Base-by-base conservation (phyloP, 2,329 filamentous ascomycete genomes). In the Gnomoniopsis smithogilvyi region DNA sequence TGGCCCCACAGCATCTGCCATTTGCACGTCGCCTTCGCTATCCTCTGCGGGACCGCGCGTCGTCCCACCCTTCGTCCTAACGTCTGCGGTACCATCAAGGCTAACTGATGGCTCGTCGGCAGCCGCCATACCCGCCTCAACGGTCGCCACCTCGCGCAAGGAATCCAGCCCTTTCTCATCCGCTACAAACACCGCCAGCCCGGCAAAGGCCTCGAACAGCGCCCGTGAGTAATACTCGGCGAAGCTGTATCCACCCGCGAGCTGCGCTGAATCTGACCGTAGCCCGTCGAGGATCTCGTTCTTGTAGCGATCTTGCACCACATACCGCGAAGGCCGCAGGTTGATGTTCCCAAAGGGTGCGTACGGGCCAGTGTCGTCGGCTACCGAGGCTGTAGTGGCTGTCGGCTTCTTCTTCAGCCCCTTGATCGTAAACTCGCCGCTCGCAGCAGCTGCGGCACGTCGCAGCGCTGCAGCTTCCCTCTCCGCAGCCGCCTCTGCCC, bases 201-300 rank as follows among this genome's bases (percentile, higher is more conserved):
- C 95, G 0, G 91, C 86, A 74, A 97, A 98, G 0, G 94, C 92
- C 70, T 97, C 93, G 62, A 91, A 90, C 70, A 99, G 77, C 24
- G 91, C 88, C 24, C 93, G 81, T 8, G 86, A 80, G 67, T 92
- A 91, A 69, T 95, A 98, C 70, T 96, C 92, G 36, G 83, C 79
- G 47, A 94, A 78, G 67, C 88, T 87, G 74, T 96, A 98, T 0
- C 95, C 96, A 34, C 92, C 93, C 17, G 90, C 91, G 54, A 83
- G 77, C 68, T 89, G 86, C 48, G 82, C 79, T 2, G 81, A 75
- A 69, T 93, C 88, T 45, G 83, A 83, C 58, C 87, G 83, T 34
- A 87, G 82, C 24, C 78, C 78, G 48, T 89, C 86, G 55, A 96
- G 78, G 80, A 87, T 92, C 50, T 88, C 83, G 69, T 90, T 92